A percentile compares a stretch with the other conserved stretches of the same genome.
Conservation (phyloP, 2,329 filamentous ascomycete species). For the Stachybotrys echinatus region DNA sequence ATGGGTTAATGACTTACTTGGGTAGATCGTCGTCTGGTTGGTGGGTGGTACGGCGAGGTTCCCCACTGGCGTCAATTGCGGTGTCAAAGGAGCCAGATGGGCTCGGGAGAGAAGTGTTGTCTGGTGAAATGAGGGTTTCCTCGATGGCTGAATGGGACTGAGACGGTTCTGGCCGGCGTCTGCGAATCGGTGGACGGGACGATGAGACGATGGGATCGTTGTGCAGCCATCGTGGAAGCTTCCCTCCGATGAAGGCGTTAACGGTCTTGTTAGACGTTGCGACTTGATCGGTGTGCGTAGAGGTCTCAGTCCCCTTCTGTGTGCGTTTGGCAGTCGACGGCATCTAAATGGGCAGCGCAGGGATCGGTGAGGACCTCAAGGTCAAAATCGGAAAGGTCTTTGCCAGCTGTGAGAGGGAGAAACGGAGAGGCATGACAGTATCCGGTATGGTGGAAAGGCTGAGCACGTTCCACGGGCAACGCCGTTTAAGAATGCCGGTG, state of each 20-base stretch:
- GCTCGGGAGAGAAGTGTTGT: neutral
- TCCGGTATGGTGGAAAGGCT: no score
- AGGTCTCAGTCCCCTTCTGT: neutral
- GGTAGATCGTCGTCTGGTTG: no score
- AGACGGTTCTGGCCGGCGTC: neutral
- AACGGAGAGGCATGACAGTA: no score
- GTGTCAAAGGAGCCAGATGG: no score
- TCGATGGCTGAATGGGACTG: neutral
- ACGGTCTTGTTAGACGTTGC: slow-evolving; percentile 35
- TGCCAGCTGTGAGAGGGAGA: no score
- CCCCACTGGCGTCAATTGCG: no score
- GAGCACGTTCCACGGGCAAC: no score
- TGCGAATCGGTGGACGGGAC: neutral
- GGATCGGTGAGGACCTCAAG: neutral
- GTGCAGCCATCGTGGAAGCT: slow-evolving; percentile 23
- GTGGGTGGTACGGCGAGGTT: no score
- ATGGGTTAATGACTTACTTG: no score
- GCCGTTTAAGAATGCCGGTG: no score
- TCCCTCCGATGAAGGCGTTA: slow-evolving; percentile 31
- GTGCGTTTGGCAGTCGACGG: neutral
- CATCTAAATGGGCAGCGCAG: neutral
- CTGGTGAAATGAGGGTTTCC: neutral
- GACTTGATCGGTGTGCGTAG: slow-evolving; percentile 17
- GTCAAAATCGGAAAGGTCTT: no score
- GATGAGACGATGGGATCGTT: neutral